phyloP scores from a whole-genome alignment of 768 basidiomycete species.

The Tricholoma hemisulphureum region DNA sequence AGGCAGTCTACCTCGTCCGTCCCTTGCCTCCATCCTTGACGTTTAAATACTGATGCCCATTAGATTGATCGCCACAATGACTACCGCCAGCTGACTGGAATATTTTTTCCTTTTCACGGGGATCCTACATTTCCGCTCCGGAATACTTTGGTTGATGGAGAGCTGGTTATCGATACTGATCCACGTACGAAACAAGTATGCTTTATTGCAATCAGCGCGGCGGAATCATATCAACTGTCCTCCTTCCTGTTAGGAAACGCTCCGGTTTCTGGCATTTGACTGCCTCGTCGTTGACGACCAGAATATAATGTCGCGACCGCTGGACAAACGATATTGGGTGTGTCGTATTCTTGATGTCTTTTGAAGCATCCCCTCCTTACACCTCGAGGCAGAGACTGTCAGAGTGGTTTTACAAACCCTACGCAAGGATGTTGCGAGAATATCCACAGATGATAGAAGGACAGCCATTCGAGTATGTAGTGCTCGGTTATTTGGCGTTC shows the following conservation, averaged over 20 bases:
- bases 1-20: conserved; percentile 75
- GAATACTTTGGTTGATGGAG: conserved; percentile 88
- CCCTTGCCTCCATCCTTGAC: neutral
- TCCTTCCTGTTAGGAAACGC: conserved; percentile 57
- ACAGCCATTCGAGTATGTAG: conserved; percentile 82
- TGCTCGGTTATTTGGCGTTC: neutral
- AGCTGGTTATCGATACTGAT: conserved; percentile 89
- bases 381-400: conserved; percentile 60
- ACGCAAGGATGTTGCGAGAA: conserved; percentile 63
- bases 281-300: conserved; percentile 83
- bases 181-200: conserved; percentile 64
- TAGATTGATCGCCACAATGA: conserved; percentile 95
- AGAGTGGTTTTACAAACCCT: conserved; percentile 82
- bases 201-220: neutral
- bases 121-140: conserved; percentile 63
- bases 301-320: conserved; percentile 80
- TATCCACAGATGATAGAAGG: conserved; percentile 61
- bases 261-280: conserved; percentile 88
- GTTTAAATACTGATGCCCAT: neutral
- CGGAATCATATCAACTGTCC: no score
- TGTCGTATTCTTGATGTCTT: conserved; percentile 27
- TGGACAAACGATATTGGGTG: conserved; percentile 91
- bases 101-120: conserved; percentile 90
- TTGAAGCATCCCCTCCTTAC: neutral
- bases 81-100: conserved; percentile 70